Conservation (phyloP, 2,329 filamentous ascomycete genomes). For the Apiospora marii region DNA sequence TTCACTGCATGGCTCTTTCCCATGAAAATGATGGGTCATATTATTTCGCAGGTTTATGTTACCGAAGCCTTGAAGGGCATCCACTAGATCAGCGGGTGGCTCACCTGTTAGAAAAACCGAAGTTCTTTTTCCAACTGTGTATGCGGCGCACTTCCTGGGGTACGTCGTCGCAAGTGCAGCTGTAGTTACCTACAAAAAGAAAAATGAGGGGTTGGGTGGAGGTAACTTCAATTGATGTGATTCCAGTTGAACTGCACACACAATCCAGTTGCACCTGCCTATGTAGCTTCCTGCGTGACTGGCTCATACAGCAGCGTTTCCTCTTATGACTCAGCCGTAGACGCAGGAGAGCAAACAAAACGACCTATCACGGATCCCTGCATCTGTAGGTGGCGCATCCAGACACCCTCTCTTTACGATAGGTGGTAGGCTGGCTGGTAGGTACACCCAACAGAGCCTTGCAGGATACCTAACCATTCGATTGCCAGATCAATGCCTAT, state of each 20-base stretch:
- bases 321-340: not conserved
- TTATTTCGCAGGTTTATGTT: not conserved
- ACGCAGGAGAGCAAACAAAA: not conserved
- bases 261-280: not conserved
- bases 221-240: no score
- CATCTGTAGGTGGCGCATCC: conserved; percentile 1
- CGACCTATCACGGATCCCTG: not conserved
- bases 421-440: not conserved
- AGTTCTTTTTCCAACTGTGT: no score
- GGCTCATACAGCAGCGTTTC: not conserved
- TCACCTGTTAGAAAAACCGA: no score
- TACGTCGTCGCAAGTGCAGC: not conserved
- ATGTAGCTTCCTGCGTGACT: not conserved
- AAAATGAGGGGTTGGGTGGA: not conserved
- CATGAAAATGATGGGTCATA: not conserved
- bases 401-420: not conserved
- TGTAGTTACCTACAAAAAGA: not conserved
- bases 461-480: not conserved
- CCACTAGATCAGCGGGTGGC: not conserved
- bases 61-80: not conserved
- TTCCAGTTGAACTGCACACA: not conserved
- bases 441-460: not conserved
- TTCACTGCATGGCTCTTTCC: not conserved
- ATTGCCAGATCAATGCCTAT: not conserved
- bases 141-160: no score